Evolutionary conservation across 2,329 filamentous ascomycete genomes (phyloP).

Genomic region (Aspergillus tubingensis): DNA sequence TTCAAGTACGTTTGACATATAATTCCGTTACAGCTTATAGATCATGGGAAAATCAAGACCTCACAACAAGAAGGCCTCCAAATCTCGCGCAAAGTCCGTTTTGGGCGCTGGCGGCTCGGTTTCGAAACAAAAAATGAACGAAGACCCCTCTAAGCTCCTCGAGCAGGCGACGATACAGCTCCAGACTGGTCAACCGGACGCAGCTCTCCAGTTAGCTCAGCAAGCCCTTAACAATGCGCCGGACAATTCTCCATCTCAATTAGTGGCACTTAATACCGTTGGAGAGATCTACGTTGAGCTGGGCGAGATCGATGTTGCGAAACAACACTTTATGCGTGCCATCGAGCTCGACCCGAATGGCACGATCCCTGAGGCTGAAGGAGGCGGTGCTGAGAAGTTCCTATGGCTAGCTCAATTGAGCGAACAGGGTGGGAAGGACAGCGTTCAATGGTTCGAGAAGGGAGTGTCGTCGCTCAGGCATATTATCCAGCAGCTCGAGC

Average conservation of each 20-base stretch:
- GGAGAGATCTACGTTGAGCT: slow-evolving; percentile 81
- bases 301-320: slow-evolving; percentile 76
- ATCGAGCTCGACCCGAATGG: slow-evolving; percentile 77
- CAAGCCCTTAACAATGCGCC: slow-evolving; percentile 50
- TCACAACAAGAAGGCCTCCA: slow-evolving; percentile 47
- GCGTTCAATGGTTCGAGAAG: slow-evolving; percentile 63
- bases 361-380: slow-evolving; percentile 65
- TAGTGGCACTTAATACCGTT: slow-evolving; percentile 70
- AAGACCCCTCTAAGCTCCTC: slow-evolving; percentile 58
- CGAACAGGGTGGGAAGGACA: slow-evolving; percentile 61
- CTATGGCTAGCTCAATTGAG: slow-evolving; percentile 90
- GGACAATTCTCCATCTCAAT: slow-evolving; percentile 38
- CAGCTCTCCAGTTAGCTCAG: slow-evolving; percentile 57
- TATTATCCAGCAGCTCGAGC: slow-evolving; percentile 67
- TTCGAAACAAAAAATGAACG: slow-evolving; percentile 48
- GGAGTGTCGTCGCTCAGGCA: slow-evolving; percentile 70
- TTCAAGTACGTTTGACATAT: slow-evolving; percentile 16
- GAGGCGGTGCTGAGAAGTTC: slow-evolving; percentile 90
- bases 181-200: slow-evolving; percentile 60
- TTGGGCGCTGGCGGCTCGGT: slow-evolving; percentile 43
- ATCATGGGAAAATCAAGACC: slow-evolving; percentile 57
- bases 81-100: slow-evolving; percentile 46
- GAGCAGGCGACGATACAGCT: slow-evolving; percentile 58
- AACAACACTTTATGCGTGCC: slow-evolving; percentile 70
- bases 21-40: slow-evolving; percentile 13